phyloP scores from a whole-genome alignment of 352 stramenopile species.

The Globisporangium viniferum region DNA sequence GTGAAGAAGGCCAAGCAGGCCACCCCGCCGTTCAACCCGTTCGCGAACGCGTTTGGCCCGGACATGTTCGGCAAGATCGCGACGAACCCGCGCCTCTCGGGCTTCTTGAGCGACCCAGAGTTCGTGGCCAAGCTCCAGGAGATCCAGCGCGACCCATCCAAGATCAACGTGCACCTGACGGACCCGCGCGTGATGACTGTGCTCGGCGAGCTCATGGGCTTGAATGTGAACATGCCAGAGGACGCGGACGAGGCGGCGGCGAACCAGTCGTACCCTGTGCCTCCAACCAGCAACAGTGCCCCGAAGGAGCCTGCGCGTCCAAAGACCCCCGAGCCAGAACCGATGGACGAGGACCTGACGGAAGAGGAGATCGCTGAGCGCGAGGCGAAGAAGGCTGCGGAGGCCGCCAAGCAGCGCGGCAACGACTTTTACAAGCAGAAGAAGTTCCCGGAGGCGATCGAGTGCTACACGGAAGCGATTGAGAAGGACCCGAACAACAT shows the following conservation, averaged over 20 bases:
- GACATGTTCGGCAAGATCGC: constrained; percentile 94
- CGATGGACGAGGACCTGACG: constrained; percentile 82
- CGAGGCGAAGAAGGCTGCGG: constrained; percentile 62
- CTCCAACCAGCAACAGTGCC: constrained; percentile 13
- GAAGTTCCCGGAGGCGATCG: constrained; percentile 92
- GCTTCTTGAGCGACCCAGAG: constrained; percentile 89
- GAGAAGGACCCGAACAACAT: constrained; percentile 95
- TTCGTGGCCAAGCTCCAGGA: constrained; percentile 84
- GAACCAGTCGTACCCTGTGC: constrained; percentile 20
- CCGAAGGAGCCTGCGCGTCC: constrained; percentile 29
- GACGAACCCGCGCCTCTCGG: constrained; percentile 83
- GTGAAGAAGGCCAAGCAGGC: constrained; percentile 90
- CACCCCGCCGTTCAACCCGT: constrained; percentile 67
- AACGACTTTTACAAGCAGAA: constrained; percentile 98
- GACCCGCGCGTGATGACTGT: constrained; percentile 87
- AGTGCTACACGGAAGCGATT: constrained; percentile 96
- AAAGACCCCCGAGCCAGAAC: constrained; percentile 45
- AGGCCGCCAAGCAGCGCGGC: constrained; percentile 92
- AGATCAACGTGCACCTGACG: constrained; percentile 75
- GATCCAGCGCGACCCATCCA: constrained; percentile 73
- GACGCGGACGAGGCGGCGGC: constrained; percentile 44
- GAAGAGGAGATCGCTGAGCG: constrained; percentile 80
- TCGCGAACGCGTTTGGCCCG: constrained; percentile 92
- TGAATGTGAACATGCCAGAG: constrained; percentile 72
- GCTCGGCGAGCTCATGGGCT: constrained; percentile 79